Base-by-base conservation (phyloP, 345 rosid genomes). In the Euphorbia lathyris region DNA sequence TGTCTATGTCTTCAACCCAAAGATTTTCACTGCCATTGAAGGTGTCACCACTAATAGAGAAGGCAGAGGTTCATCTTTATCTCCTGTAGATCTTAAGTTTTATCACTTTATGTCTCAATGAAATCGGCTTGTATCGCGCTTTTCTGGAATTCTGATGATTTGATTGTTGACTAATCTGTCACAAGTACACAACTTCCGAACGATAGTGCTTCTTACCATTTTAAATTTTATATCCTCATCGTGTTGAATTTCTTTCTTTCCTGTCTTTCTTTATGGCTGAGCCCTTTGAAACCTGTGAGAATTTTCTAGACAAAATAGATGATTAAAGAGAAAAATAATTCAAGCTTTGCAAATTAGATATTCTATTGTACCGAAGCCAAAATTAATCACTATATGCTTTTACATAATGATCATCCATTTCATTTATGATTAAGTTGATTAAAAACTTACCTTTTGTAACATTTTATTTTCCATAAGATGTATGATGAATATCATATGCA, bases 1-100 rank as follows among this genome's bases (percentile, higher is more conserved):
- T 74, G 92, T 92, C 53, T 92, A 89, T 56, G 76, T 92, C 50
- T 92, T 92, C 77, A 84, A 84, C 4, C 86, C 92, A 2, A 82
- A 80, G 58, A 85, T 91, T 42, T 87, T 91, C 77, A 73, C 79
- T 68, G 86, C 87, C 68, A 89, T 91, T 66, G 79, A 89, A 52
- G 89, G 70, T 70, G 89, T 85, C 62, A 82, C 74, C 42, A 57
- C 58, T 50, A 83, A 83, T 57, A 78, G 76, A 74, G 84, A 84
- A 77, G 93, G 83, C 26, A 83, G 85, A 77, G 87, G 96, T 91
- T 69, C 65, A 83, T 81, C 12, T 30, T 63, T 38, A 22, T 62
- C 4, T 20, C 45, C 65, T 42, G 14, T 67, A 51, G 27, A 47
- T 47, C 63, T 45, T 52, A 30, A 22, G 1, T 50, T 51, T 66